Conservation (phyloP, 2,329 filamentous ascomycete genomes). For the Talaromyces sp. region DNA sequence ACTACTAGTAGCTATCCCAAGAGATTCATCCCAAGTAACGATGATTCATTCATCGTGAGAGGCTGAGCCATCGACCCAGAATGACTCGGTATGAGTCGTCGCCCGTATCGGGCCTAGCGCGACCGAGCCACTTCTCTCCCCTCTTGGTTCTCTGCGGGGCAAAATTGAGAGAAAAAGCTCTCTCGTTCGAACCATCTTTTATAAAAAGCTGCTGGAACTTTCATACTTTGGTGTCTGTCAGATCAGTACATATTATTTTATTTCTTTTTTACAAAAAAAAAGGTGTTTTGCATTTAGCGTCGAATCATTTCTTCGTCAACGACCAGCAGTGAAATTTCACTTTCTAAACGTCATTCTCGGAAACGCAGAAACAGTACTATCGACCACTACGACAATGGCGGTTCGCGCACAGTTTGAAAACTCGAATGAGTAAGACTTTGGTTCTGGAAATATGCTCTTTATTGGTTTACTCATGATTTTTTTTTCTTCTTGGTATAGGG, state of each 20-base stretch:
- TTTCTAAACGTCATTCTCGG: background rate
- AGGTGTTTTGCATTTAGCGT: background rate
- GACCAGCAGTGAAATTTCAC: background rate
- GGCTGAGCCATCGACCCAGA: background rate
- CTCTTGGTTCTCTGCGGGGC: background rate
- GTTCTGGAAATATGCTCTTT: background rate
- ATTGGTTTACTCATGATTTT: background rate
- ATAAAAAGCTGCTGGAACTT: background rate
- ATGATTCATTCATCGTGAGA: background rate
- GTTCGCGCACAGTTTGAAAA: constrained; percentile 49
- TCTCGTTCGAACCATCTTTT: background rate
- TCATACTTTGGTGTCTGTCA: background rate
- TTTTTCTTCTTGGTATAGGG: constrained; percentile 49
- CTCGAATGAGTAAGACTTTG: constrained; percentile 42
- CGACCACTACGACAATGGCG: constrained; percentile 35
- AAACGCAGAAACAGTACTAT: background rate
- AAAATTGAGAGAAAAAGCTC: background rate
- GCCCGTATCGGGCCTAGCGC: constrained; percentile 6
- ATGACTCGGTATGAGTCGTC: constrained; percentile 13
- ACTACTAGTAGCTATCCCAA: no score
- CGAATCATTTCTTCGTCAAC: background rate
- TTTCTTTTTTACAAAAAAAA: background rate
- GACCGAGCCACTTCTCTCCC: background rate
- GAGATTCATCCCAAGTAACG: background rate
- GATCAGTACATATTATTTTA: background rate